These are phyloP conservation scores for Pyrenopolyporus hunteri DNA, from an alignment of 495 filamentous ascomycete species.

Conservation along the genomic window DNA sequence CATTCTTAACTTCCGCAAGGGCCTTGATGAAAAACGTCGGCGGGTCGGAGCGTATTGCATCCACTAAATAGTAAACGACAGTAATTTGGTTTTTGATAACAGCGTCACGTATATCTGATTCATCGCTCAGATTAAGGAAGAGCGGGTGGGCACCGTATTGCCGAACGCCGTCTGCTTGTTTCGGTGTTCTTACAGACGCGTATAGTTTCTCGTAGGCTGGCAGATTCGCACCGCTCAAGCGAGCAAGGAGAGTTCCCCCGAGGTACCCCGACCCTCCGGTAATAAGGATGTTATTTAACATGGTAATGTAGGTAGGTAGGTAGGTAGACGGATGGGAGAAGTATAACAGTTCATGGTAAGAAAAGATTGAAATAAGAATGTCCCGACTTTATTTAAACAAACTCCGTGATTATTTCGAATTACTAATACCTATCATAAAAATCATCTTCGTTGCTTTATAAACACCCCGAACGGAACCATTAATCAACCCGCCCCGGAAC, in stretches of 20 bases:
- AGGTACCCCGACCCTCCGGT: constrained; percentile 61
- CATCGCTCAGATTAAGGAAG: constrained; percentile 41
- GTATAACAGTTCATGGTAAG: too few relatives aligned
- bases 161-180: constrained; percentile 51
- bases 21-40: constrained; percentile 50
- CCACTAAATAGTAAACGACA: constrained; percentile 53
- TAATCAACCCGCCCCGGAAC: too few relatives aligned
- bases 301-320: neutral
- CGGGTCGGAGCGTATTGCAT: constrained; percentile 27
- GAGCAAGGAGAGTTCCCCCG: constrained; percentile 55
- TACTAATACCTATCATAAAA: too few relatives aligned
- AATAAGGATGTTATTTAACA: constrained; percentile 53
- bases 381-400: too few relatives aligned
- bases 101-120: constrained; percentile 33
- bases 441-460: too few relatives aligned
- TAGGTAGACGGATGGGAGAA: neutral
- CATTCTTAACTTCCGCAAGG: constrained; percentile 48
- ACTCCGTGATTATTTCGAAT: too few relatives aligned
- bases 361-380: too few relatives aligned
- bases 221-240: constrained; percentile 42
- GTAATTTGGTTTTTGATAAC: constrained; percentile 53
- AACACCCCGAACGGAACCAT: too few relatives aligned
- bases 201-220: constrained; percentile 51
- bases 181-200: constrained; percentile 50
- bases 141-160: constrained; percentile 53